phyloP scores from a whole-genome alignment of 2,329 filamentous ascomycete genomes.

The Helminthosporium solani region DNA sequence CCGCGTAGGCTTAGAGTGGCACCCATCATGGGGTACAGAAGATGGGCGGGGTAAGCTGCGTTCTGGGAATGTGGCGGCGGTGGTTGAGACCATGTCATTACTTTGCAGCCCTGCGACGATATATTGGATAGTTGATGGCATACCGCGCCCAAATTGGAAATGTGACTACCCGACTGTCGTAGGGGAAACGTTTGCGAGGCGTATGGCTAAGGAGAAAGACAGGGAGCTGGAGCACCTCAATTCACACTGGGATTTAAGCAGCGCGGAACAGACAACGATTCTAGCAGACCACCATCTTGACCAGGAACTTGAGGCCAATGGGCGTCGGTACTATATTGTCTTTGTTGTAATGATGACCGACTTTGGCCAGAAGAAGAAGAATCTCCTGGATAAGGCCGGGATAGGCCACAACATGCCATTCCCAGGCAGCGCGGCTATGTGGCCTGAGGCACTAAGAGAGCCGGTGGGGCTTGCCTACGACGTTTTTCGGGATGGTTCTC shows the following conservation, averaged over 20 bases:
- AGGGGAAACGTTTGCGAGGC: constrained; percentile 1
- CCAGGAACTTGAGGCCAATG: constrained; percentile 2
- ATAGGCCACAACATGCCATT: constrained; percentile 4
- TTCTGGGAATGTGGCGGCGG: not conserved
- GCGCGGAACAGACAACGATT: constrained; percentile 1
- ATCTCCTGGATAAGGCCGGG: constrained; percentile 5
- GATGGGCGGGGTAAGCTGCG: constrained; percentile 4
- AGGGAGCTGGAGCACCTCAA: not conserved
- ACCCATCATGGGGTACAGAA: constrained; percentile 3
- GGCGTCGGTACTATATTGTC: constrained; percentile 5
- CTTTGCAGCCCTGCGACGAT: not conserved
- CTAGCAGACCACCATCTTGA: constrained; percentile 6
- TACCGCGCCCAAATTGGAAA: constrained; percentile 6
- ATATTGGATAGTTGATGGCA: not conserved
- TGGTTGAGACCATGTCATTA: too few species aligned
- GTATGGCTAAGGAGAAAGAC: constrained; percentile 3
- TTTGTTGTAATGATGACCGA: constrained; percentile 3
- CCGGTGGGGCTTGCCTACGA: constrained; percentile 9
- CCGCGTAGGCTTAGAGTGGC: constrained; percentile 5
- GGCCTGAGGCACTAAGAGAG: constrained; percentile 4
- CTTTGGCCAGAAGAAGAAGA: not conserved
- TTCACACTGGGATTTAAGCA: not conserved
- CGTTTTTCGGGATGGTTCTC: constrained; percentile 1
- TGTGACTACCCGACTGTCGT: constrained; percentile 5
- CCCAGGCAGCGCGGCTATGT: constrained; percentile 5